Percentiles rank a stretch among this genome's conserved stretches.
Evolutionary conservation across 129 eudicot genomes (phyloP).

Genomic region (Centrapalus pauciflorus): DNA sequence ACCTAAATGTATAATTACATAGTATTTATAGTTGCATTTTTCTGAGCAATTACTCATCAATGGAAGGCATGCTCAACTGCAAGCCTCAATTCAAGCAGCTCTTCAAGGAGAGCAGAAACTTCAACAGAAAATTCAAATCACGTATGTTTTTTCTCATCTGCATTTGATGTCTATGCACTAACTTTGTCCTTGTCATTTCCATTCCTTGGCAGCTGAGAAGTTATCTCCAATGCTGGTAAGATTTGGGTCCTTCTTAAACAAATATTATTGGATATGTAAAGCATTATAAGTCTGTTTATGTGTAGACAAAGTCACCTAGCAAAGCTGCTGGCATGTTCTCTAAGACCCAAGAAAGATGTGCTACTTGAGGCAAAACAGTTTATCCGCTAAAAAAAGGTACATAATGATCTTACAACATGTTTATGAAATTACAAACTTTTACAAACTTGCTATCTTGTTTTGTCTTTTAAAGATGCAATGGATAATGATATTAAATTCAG

Average conservation of each 20-base stretch:
- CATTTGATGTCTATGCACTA: neutral
- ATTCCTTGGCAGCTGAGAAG: slow-evolving; percentile 38
- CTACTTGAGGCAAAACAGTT: slow-evolving; percentile 70
- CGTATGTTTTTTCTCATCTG: slow-evolving; percentile 30
- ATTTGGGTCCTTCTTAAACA: neutral
- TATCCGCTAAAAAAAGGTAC: slow-evolving; percentile 79
- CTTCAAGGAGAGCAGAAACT: slow-evolving; percentile 62
- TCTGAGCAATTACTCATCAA: slow-evolving; percentile 69
- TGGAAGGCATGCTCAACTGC: slow-evolving; percentile 75
- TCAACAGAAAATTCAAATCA: slow-evolving; percentile 67
- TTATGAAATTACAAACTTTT: too few species aligned
- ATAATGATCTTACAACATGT: too few species aligned
- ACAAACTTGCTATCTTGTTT: neutral
- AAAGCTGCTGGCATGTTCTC: too few species aligned
- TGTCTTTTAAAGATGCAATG: neutral
- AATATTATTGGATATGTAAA: neutral
- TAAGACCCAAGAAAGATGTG: slow-evolving; percentile 70
- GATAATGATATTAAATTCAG: slow-evolving; percentile 20
- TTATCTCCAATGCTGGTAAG: slow-evolving; percentile 59
- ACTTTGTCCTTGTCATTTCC: neutral
- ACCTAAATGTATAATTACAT: neutral
- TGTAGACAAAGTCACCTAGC: slow-evolving; percentile 76
- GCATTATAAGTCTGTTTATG: neutral
- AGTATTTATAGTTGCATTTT: slow-evolving; percentile 7
- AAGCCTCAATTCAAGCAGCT: slow-evolving; percentile 79